Base-by-base conservation (phyloP, 164 flowering plant species). In the Vitis amurensis region DNA sequence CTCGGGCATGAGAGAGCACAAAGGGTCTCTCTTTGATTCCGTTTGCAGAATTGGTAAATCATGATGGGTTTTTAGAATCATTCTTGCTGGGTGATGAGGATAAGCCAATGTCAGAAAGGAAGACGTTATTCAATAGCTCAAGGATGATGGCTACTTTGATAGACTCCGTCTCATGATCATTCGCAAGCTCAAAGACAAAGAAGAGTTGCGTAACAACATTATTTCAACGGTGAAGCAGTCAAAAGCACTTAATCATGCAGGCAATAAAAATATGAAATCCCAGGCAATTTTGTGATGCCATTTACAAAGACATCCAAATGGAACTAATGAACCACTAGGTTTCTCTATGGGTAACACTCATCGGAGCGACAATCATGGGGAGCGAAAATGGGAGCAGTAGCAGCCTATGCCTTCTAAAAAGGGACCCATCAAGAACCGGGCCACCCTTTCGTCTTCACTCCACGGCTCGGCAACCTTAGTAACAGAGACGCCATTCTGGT, bases 101-200 rank as follows among this genome's bases (percentile, higher is more conserved):
- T 17, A 17, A 31, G 59, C 13, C 63, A 70, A 70, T 59, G 66
- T 87, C 37, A 82, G 78, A 50, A 77, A 82, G 27, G 96, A 90
- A 19, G 94, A 87, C 13, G 91, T 91, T n/a, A 78, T 90, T 8
- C 71, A 79, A 5, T 90, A 88, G 78, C 87, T 93, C 56, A 93
- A 90, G 72, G 97, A 93, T 74, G 98, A 93, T 37, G 98, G 97
- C 48, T 91, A 91, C 77, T 91, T 93, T 79, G 98, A 93, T 70
- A 78, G 64, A 27, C 95, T 93, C 27, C 98, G 96, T n/a, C 88
- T 87, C 78, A 85, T 84, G 58, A 83, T 86, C 85, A 88, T 90
- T 9, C 97, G 89, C 71, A 85, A 76, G 71, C 88, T 93, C 81
- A 91, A 90, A 71, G 90, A 91, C 55, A 81, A 91, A 56, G 99